Conservation (phyloP, 768 basidiomycete species). For the Ephemerocybe angulata region DNA sequence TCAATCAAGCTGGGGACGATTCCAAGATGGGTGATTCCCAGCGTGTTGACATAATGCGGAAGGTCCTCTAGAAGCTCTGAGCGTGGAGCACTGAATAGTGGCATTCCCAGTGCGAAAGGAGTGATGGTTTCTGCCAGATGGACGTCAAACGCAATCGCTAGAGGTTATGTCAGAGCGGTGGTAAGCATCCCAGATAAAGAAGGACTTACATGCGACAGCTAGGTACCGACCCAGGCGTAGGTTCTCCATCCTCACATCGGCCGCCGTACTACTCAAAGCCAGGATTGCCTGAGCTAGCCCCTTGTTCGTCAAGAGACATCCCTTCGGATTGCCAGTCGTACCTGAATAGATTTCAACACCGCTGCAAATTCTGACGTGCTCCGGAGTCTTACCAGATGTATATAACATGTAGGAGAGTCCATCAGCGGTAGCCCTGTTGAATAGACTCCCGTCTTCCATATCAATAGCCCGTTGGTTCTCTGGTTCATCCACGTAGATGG, state of each 20-base stretch:
- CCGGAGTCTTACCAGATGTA: conserved; percentile 38
- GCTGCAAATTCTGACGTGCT: not conserved
- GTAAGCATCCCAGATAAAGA: not conserved
- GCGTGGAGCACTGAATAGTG: conserved; percentile 40
- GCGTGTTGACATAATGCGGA: conserved; percentile 30
- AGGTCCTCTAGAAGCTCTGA: conserved; percentile 43
- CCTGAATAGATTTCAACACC: conserved; percentile 23
- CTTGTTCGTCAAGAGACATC: conserved; percentile 38
- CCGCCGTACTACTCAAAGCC: conserved; percentile 30
- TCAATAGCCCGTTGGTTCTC: conserved; percentile 24
- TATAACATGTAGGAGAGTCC: conserved; percentile 44
- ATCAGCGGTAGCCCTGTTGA: conserved; percentile 27
- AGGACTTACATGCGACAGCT: conserved; percentile 41
- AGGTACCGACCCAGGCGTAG: conserved; percentile 30
- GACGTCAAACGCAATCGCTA: conserved; percentile 53
- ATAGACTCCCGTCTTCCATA: conserved; percentile 22
- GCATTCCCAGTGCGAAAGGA: conserved; percentile 41
- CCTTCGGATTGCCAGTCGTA: conserved; percentile 51
- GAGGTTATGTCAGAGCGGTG: conserved; percentile 2
- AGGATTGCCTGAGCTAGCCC: conserved; percentile 30
- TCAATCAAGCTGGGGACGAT: conserved; percentile 53
- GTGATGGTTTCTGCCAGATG: conserved; percentile 44
- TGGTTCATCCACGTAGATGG: conserved; percentile 23
- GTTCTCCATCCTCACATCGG: conserved; percentile 26
- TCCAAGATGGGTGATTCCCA: conserved; percentile 46